phyloP scores from a whole-genome alignment of 164 flowering plant genomes.

The Echeveria elegans region DNA sequence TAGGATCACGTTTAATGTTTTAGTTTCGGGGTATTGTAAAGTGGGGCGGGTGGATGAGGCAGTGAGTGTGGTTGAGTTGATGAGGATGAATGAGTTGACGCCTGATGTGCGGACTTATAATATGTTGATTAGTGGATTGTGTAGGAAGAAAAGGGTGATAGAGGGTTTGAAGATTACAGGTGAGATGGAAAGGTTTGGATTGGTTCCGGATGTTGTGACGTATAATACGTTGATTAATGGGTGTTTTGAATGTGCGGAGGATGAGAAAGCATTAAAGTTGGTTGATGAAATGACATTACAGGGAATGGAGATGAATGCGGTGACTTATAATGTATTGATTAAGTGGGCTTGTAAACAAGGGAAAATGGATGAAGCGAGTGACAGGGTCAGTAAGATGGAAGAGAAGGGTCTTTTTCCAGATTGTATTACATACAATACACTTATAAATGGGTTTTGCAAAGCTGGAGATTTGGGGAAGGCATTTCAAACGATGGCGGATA shows the following conservation, averaged over 20 bases:
- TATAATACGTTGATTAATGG: slow-evolving; percentile 76
- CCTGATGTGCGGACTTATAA: slow-evolving; percentile 82
- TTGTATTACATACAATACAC: slow-evolving; percentile 63
- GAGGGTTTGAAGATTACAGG: slow-evolving; percentile 54
- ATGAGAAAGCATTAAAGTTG: slow-evolving; percentile 37
- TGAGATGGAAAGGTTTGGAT: slow-evolving; percentile 58
- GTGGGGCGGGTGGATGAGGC: slow-evolving; percentile 72
- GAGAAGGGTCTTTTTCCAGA: slow-evolving; percentile 54
- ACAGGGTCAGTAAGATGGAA: slow-evolving; percentile 41
- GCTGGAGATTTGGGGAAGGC: slow-evolving; percentile 51
- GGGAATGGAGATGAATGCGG: slow-evolving; percentile 47
- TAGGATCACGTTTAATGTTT: slow-evolving; percentile 54
- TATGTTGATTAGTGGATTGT: slow-evolving; percentile 58
- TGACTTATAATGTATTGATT: slow-evolving; percentile 44
- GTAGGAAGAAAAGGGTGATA: slow-evolving; percentile 45
- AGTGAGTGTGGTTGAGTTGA: slow-evolving; percentile 44
- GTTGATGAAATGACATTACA: slow-evolving; percentile 49
- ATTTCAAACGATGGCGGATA: slow-evolving; percentile 56
- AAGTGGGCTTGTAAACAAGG: slow-evolving; percentile 62
- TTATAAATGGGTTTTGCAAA: slow-evolving; percentile 58
- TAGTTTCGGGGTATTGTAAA: slow-evolving; percentile 66
- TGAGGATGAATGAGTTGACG: slow-evolving; percentile 37
- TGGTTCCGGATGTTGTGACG: slow-evolving; percentile 64
- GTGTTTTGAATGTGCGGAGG: slow-evolving; percentile 32
- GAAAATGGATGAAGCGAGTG: slow-evolving; percentile 56